Percentiles rank a stretch among this genome's conserved stretches.
Evolutionary conservation across 2,329 filamentous ascomycete genomes (phyloP).

Genomic region (Emmonsiellopsis sp.): DNA sequence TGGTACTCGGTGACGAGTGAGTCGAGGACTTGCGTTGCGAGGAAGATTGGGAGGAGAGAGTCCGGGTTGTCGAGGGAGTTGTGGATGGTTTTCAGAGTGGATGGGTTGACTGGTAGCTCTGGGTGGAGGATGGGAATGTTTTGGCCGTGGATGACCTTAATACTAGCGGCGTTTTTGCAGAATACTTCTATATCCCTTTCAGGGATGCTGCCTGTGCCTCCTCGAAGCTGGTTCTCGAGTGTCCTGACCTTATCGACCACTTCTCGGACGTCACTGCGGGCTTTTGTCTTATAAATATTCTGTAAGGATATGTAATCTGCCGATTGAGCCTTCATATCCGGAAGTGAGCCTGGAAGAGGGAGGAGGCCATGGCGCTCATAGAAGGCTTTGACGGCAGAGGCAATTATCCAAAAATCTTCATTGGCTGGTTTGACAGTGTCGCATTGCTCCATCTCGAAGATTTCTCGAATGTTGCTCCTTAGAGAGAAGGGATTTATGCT

Average conservation of each 20-base stretch:
- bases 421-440: slow-evolving; percentile 36
- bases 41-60: slow-evolving; percentile 57
- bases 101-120: slow-evolving; percentile 27
- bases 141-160: slow-evolving; percentile 69
- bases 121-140: slow-evolving; percentile 40
- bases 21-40: slow-evolving; percentile 47
- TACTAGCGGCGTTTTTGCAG: slow-evolving; percentile 89
- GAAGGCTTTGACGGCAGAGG: slow-evolving; percentile 68
- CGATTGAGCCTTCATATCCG: slow-evolving; percentile 96
- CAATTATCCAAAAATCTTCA: slow-evolving; percentile 80
- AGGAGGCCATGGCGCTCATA: slow-evolving; percentile 62
- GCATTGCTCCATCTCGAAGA: slow-evolving; percentile 63
- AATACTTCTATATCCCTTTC: slow-evolving; percentile 76
- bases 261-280: slow-evolving; percentile 65
- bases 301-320: slow-evolving; percentile 82
- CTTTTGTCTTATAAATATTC: slow-evolving; percentile 85
- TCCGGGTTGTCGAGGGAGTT: slow-evolving; percentile 38
- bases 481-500: slow-evolving; percentile 63
- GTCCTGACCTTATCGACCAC: slow-evolving; percentile 57
- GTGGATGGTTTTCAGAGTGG: slow-evolving; percentile 35
- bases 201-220: slow-evolving; percentile 45
- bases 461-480: slow-evolving; percentile 60
- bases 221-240: slow-evolving; percentile 39
- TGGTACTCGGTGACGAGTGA: slow-evolving; percentile 47
- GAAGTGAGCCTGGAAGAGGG: slow-evolving; percentile 75